Base-by-base conservation (phyloP, 208 protist species). In the Acanthamoeba sp. region DNA sequence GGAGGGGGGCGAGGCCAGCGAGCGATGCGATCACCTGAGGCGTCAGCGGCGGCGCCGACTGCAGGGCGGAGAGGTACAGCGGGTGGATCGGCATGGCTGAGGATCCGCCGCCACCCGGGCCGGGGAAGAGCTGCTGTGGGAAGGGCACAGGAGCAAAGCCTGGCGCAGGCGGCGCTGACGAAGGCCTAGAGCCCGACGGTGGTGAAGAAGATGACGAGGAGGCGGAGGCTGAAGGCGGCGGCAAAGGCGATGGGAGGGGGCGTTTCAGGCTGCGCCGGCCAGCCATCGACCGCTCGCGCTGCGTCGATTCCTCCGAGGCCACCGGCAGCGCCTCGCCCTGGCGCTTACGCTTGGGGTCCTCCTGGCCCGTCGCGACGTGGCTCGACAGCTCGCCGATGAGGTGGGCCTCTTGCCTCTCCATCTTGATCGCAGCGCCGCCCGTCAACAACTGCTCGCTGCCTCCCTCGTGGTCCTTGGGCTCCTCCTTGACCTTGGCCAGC, bases 271-370 rank as follows among this genome's bases (percentile, higher is more conserved):
- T 57, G 10, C 29, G 76, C 1, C 76, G 76, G 7, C 76, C 76
- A 1, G 45, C 29, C 76, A 85, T 45, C 66, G 66, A 71, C 62
- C 62, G 62, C 62, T 71, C 62, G 62, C 62, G 62, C 62, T 71
- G 62, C 62, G 32, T 14, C 7, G 62, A 2, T 5, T 71, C 62
- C 2, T 38, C 62, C 7, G 62, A 2, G 9, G 62, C 14, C 24
- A 6, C 27, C 10, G 62, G n/a, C 18, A 16, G 3, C 52, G 52
- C 7, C 52, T 22, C 52, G 7, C 12, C 22, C n/a, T n/a, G n/a
- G 52, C 52, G 64, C 64, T 7, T 73, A 3, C 69, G 36, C 69
- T 78, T 78, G 36, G 69, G 34, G 10, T 40, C 69, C 27, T 57
- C 12, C 10, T 6, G 12, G 7, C 1, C 52, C 16, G 52, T 22